Base-by-base conservation (phyloP, 2,329 filamentous ascomycete species). In the Phyllosticta citrichinensis region DNA sequence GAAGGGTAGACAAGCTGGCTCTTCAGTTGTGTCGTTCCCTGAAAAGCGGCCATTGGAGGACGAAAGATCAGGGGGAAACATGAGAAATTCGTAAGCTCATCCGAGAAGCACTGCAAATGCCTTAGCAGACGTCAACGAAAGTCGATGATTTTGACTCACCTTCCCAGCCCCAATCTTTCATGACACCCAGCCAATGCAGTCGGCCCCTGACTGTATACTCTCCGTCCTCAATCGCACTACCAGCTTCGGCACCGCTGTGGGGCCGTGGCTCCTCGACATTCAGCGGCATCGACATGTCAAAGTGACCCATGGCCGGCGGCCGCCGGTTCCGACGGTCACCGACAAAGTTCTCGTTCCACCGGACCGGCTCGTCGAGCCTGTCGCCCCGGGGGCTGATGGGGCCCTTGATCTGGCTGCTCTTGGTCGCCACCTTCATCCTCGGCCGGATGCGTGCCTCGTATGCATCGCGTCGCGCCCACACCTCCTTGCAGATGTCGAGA, bases 151-250 rank as follows among this genome's bases (percentile, higher is more conserved):
- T 27, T 25, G 17, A 75, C 80, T 75, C 75, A 87, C 85, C 81
- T 79, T 88, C 85, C 85, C 86, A 89, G n/a, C 79, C 76, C 83
- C 84, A 87, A 65, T 88, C 85, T 64, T 81, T 81, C 86, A 88
- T 88, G 52, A 89, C 84, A 47, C 85, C 83, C 9, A 87, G 76
- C 86, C 86, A 89, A 71, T 89, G 86, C 67, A 87, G 72, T 54
- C 77, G 77, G 3, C 86, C 86, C 64, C 83, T 79, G n/a, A 88
- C 83, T 2, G 84, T 87, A 67, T 83, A 80, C 57, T 86, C 82
- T 59, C 76, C 76, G 63, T 86, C 81, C 63, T 83, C 76, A 52
- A 77, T 74, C 62, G 74, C 73, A 9, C 66, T 68, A 22, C 64
- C 62, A 5, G 62, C 35, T 19, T 68, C 65, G 4, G 58, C 56